Base-by-base conservation (phyloP, 176 grass and related monocot genomes). In the Guadua angustifolia region DNA sequence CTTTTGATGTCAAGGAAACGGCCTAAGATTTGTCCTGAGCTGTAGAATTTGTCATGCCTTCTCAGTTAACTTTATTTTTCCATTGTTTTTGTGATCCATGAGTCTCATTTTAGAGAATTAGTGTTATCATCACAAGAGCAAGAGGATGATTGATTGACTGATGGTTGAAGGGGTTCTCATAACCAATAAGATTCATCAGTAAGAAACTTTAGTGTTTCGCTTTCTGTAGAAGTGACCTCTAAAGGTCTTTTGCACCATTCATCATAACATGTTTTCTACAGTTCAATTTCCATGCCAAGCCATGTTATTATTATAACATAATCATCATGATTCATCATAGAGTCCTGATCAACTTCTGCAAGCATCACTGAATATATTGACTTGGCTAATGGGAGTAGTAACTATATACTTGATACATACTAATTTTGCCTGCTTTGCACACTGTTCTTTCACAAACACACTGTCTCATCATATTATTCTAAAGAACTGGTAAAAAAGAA, bases 291-390 rank as follows among this genome's bases (percentile, higher is more conserved):
- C 22, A 69, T 81, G 36, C 3, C 3, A 24, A 70, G 25, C 79
- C n/a, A 81, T 17, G 16, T 46, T 59, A 59, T 46, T 59, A 59
- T 43, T 71, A 10, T 40, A 71, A 42, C 43, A 60, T 32, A 35
- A 60, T 19, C 17, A n/a, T 60, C 66, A 71, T 60, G 52, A 45
- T 71, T 71, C 52, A 44, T 53, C 45, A 29, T 29, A 29, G 29
- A 36, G 11, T 78, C 19, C 58, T 11, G 5, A 50, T 79, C 32
- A 32, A 6, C 26, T 66, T 79, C 50, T 79, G 44, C 46, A 18
- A 51, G 61, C 61, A 79, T 66, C 44, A 79, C 7, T 79, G 29
- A 72, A 78, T 35, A 71, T 53, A 59, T 79, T 79, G 58, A 26
- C 29, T 71, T 72, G 55, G 43, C 32, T 86, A 40, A 70, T 71